These are phyloP conservation scores for Aspergillus thermomutatus DNA, from an alignment of 2,329 filamentous ascomycete species.

Conservation along the genomic window DNA sequence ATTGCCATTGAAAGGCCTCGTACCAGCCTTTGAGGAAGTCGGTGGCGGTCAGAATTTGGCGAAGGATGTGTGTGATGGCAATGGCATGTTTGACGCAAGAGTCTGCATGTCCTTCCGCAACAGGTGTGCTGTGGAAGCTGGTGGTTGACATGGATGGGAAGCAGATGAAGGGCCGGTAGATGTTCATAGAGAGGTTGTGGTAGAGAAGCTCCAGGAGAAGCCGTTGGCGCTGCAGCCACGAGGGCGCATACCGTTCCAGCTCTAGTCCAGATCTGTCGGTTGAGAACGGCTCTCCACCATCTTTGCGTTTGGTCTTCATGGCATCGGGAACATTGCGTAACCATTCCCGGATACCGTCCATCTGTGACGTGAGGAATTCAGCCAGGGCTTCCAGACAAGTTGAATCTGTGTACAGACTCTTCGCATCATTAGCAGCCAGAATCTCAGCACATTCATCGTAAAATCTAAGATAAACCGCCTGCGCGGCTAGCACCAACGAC, in stretches of 20 bases:
- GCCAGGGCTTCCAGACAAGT: conserved; percentile 30
- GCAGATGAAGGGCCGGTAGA: conserved; percentile 42
- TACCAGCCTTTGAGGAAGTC: conserved; percentile 37
- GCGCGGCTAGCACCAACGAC: conserved; percentile 33
- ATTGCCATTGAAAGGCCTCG: conserved; percentile 44
- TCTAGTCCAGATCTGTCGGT: conserved; percentile 34
- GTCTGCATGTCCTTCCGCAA: conserved; percentile 25
- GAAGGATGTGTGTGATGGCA: conserved; percentile 37
- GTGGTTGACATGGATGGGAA: conserved; percentile 20
- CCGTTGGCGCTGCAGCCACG: conserved; percentile 44
- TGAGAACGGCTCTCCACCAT: conserved; percentile 34
- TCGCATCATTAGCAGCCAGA: conserved; percentile 17
- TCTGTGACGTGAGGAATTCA: conserved; percentile 24
- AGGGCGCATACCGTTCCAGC: conserved; percentile 36
- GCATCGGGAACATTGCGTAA: conserved; percentile 33
- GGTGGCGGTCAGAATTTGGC: conserved; percentile 32
- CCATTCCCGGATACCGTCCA: conserved; percentile 31
- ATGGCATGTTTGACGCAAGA: conserved; percentile 35
- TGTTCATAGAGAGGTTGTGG: conserved; percentile 36
- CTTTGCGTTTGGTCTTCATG: conserved; percentile 37
- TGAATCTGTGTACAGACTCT: conserved; percentile 29
- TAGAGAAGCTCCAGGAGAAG: conserved; percentile 42
- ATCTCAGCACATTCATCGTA: conserved; percentile 28
- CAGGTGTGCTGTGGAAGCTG: conserved; percentile 8
- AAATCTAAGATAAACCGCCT: conserved; percentile 34